Evolutionary conservation across 1,284 basidiomycete species (phyloP).

Genomic region (Apiotrichum brassicae): DNA sequence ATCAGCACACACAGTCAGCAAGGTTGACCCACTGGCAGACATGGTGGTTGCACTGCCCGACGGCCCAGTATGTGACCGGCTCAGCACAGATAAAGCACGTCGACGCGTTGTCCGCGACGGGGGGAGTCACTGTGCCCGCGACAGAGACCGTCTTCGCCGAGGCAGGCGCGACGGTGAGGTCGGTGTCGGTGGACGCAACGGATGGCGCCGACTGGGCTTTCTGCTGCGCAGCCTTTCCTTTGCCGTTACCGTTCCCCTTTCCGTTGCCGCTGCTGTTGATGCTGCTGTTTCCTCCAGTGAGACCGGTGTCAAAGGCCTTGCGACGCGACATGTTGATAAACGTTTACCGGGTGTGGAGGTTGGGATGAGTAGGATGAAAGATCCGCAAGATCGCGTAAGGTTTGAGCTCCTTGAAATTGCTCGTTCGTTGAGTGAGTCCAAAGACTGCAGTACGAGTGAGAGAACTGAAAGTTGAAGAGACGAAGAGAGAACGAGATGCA

Average conservation of each 20-base stretch:
- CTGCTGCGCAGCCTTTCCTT: constrained; percentile 7
- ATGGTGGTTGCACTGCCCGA: constrained; percentile 81
- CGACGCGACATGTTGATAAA: constrained; percentile 27
- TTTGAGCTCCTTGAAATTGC: too few species aligned
- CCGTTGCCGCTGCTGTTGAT: constrained; percentile 3
- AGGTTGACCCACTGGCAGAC: constrained; percentile 43
- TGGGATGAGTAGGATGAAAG: not conserved
- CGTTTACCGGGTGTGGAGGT: not conserved
- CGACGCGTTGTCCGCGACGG: constrained; percentile 47
- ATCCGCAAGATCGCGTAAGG: too few species aligned
- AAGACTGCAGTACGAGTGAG: too few species aligned
- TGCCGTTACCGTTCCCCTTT: not conserved
- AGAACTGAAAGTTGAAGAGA: too few species aligned
- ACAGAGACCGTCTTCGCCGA: not conserved
- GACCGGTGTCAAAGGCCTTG: constrained; percentile 29
- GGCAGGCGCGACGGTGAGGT: not conserved
- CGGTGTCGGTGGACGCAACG: constrained; percentile 2
- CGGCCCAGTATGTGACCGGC: constrained; percentile 79
- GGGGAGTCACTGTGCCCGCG: not conserved
- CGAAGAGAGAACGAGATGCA: too few species aligned
- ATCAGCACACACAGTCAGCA: constrained; percentile 48
- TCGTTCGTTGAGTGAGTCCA: too few species aligned
- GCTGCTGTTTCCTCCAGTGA: constrained; percentile 14
- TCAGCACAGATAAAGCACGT: constrained; percentile 96
- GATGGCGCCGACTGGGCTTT: constrained; percentile 1